Evolutionary conservation across 305 asterid genomes (phyloP).

Genomic region (Fraxinus greggii): DNA sequence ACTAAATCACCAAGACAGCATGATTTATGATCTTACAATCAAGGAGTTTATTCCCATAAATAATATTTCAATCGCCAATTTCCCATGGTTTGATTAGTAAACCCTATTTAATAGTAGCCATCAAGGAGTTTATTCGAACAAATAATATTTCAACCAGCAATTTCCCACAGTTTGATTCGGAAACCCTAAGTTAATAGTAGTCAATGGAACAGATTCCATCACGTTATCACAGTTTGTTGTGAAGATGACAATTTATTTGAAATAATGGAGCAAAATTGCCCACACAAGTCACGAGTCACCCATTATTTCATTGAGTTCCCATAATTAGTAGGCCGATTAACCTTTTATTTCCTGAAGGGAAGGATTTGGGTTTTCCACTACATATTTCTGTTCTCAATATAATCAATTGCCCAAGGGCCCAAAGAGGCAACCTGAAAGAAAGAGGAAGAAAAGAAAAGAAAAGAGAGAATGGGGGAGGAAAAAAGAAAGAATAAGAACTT

Average conservation of each 20-base stretch:
- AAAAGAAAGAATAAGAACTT: neutral
- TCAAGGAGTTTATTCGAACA: neutral
- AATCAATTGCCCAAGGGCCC: neutral
- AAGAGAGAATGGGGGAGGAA: neutral
- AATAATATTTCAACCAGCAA: neutral
- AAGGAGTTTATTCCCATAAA: neutral
- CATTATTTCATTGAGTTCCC: neutral
- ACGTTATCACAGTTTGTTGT: neutral
- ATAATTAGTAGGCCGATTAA: neutral
- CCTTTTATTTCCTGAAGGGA: neutral
- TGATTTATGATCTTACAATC: neutral
- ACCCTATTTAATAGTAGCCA: neutral
- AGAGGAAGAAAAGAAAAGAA: neutral
- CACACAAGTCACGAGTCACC: neutral
- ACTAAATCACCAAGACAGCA: neutral
- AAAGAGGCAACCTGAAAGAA: neutral
- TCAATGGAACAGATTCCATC: neutral
- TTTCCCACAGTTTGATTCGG: neutral
- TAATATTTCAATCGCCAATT: neutral
- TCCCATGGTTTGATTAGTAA: neutral
- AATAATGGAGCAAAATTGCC: neutral
- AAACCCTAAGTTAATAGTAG: neutral
- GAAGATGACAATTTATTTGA: neutral
- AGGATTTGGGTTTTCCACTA: neutral
- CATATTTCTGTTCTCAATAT: neutral